A percentile compares a stretch with the other conserved stretches of the same genome.
Evolutionary conservation across 2,329 filamentous ascomycete species (phyloP).

Genomic region (Nannizziopsis arthrosporioides): DNA sequence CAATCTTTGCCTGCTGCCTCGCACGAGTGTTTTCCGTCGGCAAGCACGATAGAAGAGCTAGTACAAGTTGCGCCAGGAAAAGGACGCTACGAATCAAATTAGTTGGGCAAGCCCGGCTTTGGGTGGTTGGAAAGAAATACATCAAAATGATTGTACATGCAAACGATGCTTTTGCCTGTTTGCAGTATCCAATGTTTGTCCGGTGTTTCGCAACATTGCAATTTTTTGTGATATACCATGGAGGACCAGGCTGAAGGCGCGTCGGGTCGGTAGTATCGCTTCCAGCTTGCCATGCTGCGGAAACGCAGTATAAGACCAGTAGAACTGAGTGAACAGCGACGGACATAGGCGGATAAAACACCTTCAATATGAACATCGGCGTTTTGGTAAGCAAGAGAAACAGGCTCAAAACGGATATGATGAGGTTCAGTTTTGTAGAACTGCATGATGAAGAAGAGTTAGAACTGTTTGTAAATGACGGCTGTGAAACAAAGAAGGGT

Average conservation of each 20-base stretch:
- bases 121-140: constrained; percentile 31
- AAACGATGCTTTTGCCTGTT: constrained; percentile 49
- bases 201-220: constrained; percentile 42
- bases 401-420: constrained; percentile 48
- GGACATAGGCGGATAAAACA: constrained; percentile 46
- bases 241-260: constrained; percentile 43
- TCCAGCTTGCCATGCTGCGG: constrained; percentile 44
- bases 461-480: neutral
- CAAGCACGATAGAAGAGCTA: constrained; percentile 40
- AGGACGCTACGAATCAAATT: constrained; percentile 31
- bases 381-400: constrained; percentile 50
- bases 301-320: constrained; percentile 44
- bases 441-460: constrained; percentile 26
- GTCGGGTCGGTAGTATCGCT: constrained; percentile 47
- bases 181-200: constrained; percentile 43
- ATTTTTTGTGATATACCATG: constrained; percentile 54
- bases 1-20: constrained; percentile 19
- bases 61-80: constrained; percentile 39
- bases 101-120: neutral
- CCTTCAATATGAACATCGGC: constrained; percentile 45
- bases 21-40: constrained; percentile 30
- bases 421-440: constrained; percentile 50
- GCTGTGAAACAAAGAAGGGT: constrained; percentile 3
- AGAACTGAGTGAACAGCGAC: constrained; percentile 42
- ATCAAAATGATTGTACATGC: constrained; percentile 45